Conservation (phyloP, 1,284 basidiomycete genomes). For the Apiotrichum sp. region DNA sequence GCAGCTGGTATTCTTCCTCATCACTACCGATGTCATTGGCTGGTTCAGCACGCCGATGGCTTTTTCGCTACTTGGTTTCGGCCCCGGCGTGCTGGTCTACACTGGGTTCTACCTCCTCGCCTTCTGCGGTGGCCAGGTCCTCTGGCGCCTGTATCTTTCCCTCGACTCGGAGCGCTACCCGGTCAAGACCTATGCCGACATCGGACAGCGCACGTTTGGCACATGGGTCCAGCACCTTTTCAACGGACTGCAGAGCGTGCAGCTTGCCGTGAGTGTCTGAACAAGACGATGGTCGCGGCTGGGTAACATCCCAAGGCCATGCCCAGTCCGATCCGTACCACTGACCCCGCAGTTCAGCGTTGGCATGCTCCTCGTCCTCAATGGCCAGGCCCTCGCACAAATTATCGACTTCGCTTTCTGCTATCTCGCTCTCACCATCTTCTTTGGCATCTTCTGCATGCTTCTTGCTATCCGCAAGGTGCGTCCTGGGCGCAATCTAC, state of each 20-base stretch:
- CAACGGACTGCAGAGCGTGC: conserved; percentile 15
- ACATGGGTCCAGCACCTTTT: conserved; percentile 5
- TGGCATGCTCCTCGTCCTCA: conserved; percentile 6
- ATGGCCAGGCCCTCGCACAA: conserved; percentile 3
- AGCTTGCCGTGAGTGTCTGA: conserved; percentile 5
- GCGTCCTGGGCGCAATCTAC: neutral
- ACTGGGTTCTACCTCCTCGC: conserved; percentile 11
- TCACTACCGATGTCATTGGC: conserved; percentile 29
- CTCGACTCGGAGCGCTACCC: conserved; percentile 12
- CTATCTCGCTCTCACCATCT: conserved; percentile 5
- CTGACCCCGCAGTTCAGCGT: conserved; percentile 7
- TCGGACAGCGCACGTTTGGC: conserved; percentile 11
- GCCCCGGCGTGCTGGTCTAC: conserved; percentile 22
- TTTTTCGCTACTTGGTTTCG: conserved; percentile 25
- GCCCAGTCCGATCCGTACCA: neutral
- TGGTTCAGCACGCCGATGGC: conserved; percentile 36
- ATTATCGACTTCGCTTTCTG: conserved; percentile 13
- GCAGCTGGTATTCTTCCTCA: conserved; percentile 13
- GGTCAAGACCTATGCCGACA: conserved; percentile 10
- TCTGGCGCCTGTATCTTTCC: conserved; percentile 10
- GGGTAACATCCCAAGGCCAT: no score
- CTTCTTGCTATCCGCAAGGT: conserved; percentile 5
- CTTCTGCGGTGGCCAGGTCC: conserved; percentile 5
- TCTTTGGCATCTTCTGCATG: conserved; percentile 3
- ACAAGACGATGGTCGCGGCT: no score